Evolutionary conservation across 1,284 basidiomycete species (phyloP).

Genomic region (Phellopilus nigrolimitatus): DNA sequence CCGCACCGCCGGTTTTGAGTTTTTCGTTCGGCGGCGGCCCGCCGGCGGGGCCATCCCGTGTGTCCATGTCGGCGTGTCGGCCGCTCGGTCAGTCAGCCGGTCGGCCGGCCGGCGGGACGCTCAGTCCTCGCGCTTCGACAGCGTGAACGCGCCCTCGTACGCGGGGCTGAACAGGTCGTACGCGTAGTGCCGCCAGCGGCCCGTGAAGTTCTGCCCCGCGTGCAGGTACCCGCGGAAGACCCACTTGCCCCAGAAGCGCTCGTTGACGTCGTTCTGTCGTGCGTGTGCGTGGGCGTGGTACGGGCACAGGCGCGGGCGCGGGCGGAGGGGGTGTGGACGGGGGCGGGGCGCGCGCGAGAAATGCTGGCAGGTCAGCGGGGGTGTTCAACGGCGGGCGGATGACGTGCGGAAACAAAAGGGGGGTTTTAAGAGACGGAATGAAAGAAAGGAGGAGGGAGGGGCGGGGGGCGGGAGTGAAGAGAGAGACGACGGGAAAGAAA

Average conservation of each 20-base stretch:
- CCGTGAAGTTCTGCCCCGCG: slow-evolving; percentile 59
- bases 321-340: neutral
- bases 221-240: slow-evolving; percentile 69
- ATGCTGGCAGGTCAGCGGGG: no score
- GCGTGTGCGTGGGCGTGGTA: neutral
- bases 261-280: slow-evolving; percentile 18
- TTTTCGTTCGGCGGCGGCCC: no score
- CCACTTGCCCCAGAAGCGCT: slow-evolving; percentile 34
- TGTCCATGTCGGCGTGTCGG: no score
- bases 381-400: no score
- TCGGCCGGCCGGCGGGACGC: neutral
- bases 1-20: no score
- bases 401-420: no score
- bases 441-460: slow-evolving; percentile 5
- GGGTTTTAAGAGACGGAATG: neutral
- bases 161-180: slow-evolving; percentile 17
- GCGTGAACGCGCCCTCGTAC: slow-evolving; percentile 18
- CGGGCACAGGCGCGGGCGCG: neutral
- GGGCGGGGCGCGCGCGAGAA: no score
- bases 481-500: no score
- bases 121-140: slow-evolving; percentile 17
- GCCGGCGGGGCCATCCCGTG: no score
- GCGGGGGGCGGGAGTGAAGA: no score
- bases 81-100: neutral
- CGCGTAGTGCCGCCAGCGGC: slow-evolving; percentile 50